Conservation (phyloP, 495 filamentous ascomycete genomes). For the Xylaria nigripes region DNA sequence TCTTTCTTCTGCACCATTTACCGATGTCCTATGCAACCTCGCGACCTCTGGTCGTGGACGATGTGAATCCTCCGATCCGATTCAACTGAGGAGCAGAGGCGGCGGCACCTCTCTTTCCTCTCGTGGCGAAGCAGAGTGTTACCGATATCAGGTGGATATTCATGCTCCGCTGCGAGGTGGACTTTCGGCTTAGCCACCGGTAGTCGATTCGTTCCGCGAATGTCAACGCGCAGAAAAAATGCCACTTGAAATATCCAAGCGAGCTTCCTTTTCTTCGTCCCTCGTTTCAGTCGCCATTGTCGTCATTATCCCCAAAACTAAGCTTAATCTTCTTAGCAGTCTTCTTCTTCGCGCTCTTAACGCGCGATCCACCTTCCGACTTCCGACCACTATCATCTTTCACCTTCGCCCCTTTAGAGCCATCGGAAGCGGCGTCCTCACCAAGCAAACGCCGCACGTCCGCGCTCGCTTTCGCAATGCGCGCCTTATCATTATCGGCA, state of each 20-base stretch:
- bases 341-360: constrained; percentile 28
- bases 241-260: neutral
- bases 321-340: constrained; percentile 53
- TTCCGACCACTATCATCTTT: neutral
- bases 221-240: neutral
- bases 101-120: neutral
- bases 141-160: too few species aligned
- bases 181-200: too few species aligned
- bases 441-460: constrained; percentile 15
- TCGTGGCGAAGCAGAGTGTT: too few species aligned
- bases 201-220: too few species aligned
- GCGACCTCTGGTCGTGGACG: too few species aligned
- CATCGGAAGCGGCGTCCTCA: neutral
- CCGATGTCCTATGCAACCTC: too few species aligned
- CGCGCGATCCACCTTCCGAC: neutral
- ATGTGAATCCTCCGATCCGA: too few species aligned
- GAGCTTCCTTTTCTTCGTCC: neutral
- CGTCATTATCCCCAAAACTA: constrained; percentile 49
- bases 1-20: too few species aligned
- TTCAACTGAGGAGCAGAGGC: too few species aligned
- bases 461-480: constrained; percentile 24
- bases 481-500: constrained; percentile 6
- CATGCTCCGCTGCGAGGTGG: too few species aligned
- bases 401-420: constrained; percentile 7
- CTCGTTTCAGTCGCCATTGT: constrained; percentile 7